Base-by-base conservation (phyloP, 2,329 filamentous ascomycete genomes). In the Lachnellula hyalina region DNA sequence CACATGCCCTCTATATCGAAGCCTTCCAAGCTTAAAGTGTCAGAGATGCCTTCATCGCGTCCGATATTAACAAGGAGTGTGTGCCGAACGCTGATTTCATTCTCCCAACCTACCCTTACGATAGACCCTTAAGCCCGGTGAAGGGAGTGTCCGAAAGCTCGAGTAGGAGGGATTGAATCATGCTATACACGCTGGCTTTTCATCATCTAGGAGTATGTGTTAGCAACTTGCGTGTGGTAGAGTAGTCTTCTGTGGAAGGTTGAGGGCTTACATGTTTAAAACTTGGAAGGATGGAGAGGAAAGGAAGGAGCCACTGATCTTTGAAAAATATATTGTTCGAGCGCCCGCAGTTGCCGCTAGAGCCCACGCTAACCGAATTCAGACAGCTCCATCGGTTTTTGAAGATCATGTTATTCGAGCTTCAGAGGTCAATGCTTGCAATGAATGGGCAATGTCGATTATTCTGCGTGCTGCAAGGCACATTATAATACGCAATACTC, bases 51-150 rank as follows among this genome's bases (percentile, higher is more conserved):
- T 86, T 88, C 81, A 87, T 90, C 84, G 92, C 94, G 93, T 96
- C 85, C 93, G 92, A 90, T 81, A 76, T 76, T 82, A 95, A 96
- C 91, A 97, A 96, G 93, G 87, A 85, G 72, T 75, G 81, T 96
- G 93, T 96, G 94, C 90, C 93, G 91, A 89, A 96, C 94, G 91
- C 94, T 86, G 82, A 91, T 91, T 85, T 97, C 94, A 99, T 83
- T 79, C 83, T 87, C 76, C 82, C 83, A 75, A 75, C 76, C 78
- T 74, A 74, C 79, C 77, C 77, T 75, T 75, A 73, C 84, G 81
- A 76, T 75, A 80, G 80, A 87, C 90, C 93, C 94, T 96, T 90
- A 73, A 89, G 91, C 92, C 89, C 85, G 77, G 75, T 81, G 76
- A 83, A 83, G 84, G 86, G 87, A 96, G 92, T 93, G 90, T 89